Conservation (phyloP, 208 protist species). For the Crithidia mellificae region DNA sequence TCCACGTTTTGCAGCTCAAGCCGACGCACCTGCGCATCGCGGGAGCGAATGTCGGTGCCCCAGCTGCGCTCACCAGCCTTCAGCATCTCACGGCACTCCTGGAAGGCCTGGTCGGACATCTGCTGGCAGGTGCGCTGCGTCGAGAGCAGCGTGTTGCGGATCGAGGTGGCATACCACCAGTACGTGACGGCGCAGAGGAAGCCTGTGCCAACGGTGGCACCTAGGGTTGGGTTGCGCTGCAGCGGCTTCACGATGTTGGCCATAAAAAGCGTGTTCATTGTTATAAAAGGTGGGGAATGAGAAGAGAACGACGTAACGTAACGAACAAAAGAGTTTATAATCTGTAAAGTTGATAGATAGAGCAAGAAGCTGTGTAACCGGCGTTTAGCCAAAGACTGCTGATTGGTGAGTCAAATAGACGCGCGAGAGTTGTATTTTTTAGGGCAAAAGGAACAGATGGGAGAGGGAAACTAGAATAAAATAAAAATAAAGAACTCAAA, state of each 20-base stretch:
- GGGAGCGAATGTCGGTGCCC: constrained; percentile 60
- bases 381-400: no score
- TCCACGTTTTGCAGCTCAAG: constrained; percentile 91
- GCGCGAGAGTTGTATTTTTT: no score
- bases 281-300: neutral
- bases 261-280: constrained; percentile 54
- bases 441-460: no score
- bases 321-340: no score
- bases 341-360: no score
- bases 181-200: constrained; percentile 59
- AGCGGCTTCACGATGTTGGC: constrained; percentile 48
- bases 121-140: constrained; percentile 60
- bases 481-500: no score
- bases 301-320: neutral
- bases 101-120: constrained; percentile 55
- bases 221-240: constrained; percentile 50
- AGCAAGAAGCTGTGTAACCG: no score
- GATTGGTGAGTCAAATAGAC: no score
- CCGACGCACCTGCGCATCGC: constrained; percentile 70
- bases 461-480: no score
- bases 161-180: constrained; percentile 73
- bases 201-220: constrained; percentile 55
- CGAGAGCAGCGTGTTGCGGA: constrained; percentile 41
- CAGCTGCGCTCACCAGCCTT: constrained; percentile 70
- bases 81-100: constrained; percentile 67